A percentile compares a stretch with the other conserved stretches of the same genome.
Evolutionary conservation across 495 filamentous ascomycete species (phyloP).

Genomic region (Aspergillus wentii): DNA sequence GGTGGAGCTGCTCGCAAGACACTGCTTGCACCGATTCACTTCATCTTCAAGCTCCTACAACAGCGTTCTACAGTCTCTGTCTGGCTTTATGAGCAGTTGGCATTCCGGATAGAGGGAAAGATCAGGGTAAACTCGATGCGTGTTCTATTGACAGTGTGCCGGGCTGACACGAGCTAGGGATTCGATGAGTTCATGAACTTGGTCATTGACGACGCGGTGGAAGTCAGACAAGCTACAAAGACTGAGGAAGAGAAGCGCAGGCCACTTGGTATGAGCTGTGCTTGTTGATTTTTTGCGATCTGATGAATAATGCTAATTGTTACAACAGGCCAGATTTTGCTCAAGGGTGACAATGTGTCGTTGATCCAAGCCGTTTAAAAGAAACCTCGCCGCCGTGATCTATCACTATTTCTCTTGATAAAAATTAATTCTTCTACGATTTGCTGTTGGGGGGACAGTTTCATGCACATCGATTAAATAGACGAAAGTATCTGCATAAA

Average conservation of each 20-base stretch:
- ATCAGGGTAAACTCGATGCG: slow-evolving; percentile 59
- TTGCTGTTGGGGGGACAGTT: slow-evolving; percentile 10
- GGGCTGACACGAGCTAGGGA: slow-evolving; percentile 47
- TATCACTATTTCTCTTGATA: slow-evolving; percentile 16
- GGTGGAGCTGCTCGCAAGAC: slow-evolving; percentile 77
- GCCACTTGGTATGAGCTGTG: slow-evolving; percentile 73
- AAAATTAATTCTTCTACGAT: slow-evolving; percentile 15
- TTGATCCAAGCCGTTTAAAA: slow-evolving; percentile 79
- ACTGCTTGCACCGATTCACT: slow-evolving; percentile 93
- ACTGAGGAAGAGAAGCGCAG: slow-evolving; percentile 73
- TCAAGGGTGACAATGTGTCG: slow-evolving; percentile 97
- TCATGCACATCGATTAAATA: slow-evolving; percentile 14
- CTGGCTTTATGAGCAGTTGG: slow-evolving; percentile 95
- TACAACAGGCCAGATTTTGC: slow-evolving; percentile 78
- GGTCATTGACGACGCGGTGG: slow-evolving; percentile 90
- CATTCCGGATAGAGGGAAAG: slow-evolving; percentile 89
- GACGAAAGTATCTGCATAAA: slow-evolving; percentile 12
- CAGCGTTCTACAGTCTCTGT: slow-evolving; percentile 82
- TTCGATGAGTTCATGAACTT: slow-evolving; percentile 99
- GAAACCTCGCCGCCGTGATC: slow-evolving; percentile 7
- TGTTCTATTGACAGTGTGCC: not conserved
- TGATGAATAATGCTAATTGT: slow-evolving; percentile 11
- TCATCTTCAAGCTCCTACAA: slow-evolving; percentile 95
- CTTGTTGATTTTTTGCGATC: no score
- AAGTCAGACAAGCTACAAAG: slow-evolving; percentile 83